A percentile compares a stretch with the other conserved stretches of the same genome.
phyloP scores from a whole-genome alignment of 495 filamentous ascomycete species.

The Cladorrhinum samala region DNA sequence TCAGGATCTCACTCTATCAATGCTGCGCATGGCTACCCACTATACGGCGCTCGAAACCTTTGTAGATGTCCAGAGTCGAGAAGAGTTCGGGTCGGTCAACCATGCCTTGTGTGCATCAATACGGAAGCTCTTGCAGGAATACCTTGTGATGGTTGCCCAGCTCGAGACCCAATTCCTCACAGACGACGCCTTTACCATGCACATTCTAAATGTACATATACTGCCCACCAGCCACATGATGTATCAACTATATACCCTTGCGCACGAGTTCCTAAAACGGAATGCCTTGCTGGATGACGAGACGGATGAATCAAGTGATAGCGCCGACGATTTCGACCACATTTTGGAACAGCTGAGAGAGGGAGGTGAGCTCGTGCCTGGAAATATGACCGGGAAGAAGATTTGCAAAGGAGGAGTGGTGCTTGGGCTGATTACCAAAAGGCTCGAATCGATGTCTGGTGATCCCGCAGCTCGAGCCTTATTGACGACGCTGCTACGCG shows the following conservation, averaged over 20 bases:
- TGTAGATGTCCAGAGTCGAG: constrained; percentile 85
- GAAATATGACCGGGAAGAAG: constrained; percentile 78
- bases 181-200: constrained; percentile 79
- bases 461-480: constrained; percentile 80
- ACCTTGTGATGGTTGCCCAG: constrained; percentile 85
- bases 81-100: constrained; percentile 93
- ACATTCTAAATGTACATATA: constrained; percentile 85
- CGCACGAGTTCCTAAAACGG: constrained; percentile 77
- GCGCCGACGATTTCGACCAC: constrained; percentile 63
- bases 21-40: constrained; percentile 94
- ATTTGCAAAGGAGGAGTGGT: constrained; percentile 93
- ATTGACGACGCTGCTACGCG: constrained; percentile 72
- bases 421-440: constrained; percentile 73
- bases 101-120: constrained; percentile 93
- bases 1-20: constrained; percentile 75
- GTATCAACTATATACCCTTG: constrained; percentile 77
- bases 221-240: constrained; percentile 86
- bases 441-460: constrained; percentile 81
- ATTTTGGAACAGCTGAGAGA: constrained; percentile 83
- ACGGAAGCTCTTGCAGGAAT: constrained; percentile 84
- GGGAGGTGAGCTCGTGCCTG: constrained; percentile 68
- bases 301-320: constrained; percentile 73
- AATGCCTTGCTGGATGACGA: constrained; percentile 87
- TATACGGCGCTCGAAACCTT: constrained; percentile 87
- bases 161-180: constrained; percentile 87